Conservation (phyloP, 2,329 filamentous ascomycete genomes). For the Fusarium brachygibbosum region DNA sequence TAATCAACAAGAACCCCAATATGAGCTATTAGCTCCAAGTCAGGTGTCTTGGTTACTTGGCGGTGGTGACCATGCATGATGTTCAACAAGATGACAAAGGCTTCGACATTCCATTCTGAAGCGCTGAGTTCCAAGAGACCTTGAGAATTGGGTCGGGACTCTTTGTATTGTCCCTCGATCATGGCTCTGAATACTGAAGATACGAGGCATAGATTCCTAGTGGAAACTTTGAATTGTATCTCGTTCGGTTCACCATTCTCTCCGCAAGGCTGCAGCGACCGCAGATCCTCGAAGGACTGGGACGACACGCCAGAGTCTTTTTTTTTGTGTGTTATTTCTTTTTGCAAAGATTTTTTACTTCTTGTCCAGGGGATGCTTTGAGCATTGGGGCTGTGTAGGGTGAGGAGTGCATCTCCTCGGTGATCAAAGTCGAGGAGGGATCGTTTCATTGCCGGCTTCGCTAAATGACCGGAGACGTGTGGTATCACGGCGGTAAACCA, state of each 20-base stretch:
- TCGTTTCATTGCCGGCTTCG: neutral
- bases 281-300: neutral
- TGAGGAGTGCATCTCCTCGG: neutral
- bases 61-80: constrained; percentile 48
- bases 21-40: neutral
- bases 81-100: constrained; percentile 45
- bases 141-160: neutral
- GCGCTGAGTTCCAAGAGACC: constrained; percentile 1
- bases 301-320: neutral
- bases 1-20: constrained; percentile 2
- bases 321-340: neutral
- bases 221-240: neutral
- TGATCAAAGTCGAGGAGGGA: constrained; percentile 1
- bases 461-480: neutral
- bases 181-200: constrained; percentile 26
- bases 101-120: constrained; percentile 44
- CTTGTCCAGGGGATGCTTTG: neutral
- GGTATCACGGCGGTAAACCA: neutral
- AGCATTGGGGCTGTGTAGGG: neutral
- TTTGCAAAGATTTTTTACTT: neutral
- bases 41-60: neutral
- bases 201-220: neutral
- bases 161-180: constrained; percentile 5
- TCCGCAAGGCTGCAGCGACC: neutral
- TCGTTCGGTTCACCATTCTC: neutral